Conservation (phyloP, 2,329 filamentous ascomycete genomes). For the Cercospora beticola region DNA sequence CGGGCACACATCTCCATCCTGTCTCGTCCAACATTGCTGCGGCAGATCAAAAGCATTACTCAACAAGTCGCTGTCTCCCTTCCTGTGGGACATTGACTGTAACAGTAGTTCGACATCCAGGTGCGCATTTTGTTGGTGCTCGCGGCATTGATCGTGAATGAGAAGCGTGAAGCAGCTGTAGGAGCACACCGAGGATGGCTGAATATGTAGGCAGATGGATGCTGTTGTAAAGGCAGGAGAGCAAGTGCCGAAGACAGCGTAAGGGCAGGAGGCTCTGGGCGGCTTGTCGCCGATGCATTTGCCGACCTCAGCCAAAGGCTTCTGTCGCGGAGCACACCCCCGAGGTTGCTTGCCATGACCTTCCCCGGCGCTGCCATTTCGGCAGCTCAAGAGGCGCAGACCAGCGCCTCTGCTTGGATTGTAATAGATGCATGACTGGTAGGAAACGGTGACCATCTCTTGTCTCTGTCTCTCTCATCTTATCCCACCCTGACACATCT, state of each 20-base stretch:
- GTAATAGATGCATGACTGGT: not conserved
- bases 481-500: not conserved
- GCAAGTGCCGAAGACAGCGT: constrained; percentile 1
- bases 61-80: constrained; percentile 36
- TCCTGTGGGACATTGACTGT: constrained; percentile 34
- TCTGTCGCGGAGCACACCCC: not conserved
- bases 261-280: not conserved
- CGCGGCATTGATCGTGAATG: not conserved
- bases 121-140: not conserved
- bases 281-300: not conserved
- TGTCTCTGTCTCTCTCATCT: not conserved
- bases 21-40: constrained; percentile 30
- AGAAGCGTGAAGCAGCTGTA: not conserved
- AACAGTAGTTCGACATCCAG: constrained; percentile 28
- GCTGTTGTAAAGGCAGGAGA: not conserved
- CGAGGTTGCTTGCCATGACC: not conserved
- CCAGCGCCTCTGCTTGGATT: not conserved
- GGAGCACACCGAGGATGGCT: not conserved
- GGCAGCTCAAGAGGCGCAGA: not conserved
- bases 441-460: not conserved
- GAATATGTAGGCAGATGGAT: not conserved
- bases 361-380: not conserved
- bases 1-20: constrained; percentile 23
- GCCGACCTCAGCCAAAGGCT: not conserved
- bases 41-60: constrained; percentile 29